Percentiles rank a stretch among this genome's conserved stretches.
These are phyloP conservation scores for Telopea speciosissima DNA, from an alignment of 177 flowering plant species.

Conservation along the genomic window DNA sequence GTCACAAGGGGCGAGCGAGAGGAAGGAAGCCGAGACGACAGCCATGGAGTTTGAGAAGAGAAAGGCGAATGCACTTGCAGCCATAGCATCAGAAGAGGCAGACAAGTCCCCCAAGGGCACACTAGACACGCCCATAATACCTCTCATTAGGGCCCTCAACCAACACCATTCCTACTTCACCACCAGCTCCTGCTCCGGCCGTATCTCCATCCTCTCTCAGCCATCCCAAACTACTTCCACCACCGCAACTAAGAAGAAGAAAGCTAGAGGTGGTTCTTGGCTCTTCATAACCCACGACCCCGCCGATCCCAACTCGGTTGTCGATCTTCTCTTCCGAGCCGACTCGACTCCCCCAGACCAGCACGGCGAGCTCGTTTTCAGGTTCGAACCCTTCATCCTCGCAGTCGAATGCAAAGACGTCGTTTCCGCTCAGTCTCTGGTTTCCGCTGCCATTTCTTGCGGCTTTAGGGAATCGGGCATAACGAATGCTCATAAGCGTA, in stretches of 20 bases:
- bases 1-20: not conserved
- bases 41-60: constrained; percentile 80
- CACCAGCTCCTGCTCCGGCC: constrained; percentile 93
- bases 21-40: not conserved
- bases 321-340: constrained; percentile 39
- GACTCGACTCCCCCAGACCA: constrained; percentile 6
- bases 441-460: constrained; percentile 49
- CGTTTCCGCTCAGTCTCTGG: constrained; percentile 51
- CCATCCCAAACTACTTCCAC: constrained; percentile 23
- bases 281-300: constrained; percentile 63
- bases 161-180: constrained; percentile 69
- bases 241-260: constrained; percentile 38
- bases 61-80: constrained; percentile 43
- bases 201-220: constrained; percentile 75
- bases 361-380: constrained; percentile 42
- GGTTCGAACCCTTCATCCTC: constrained; percentile 81
- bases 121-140: constrained; percentile 65
- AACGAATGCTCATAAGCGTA: constrained; percentile 54
- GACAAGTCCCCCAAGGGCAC: constrained; percentile 88
- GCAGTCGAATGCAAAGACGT: constrained; percentile 73
- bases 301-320: constrained; percentile 45
- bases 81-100: constrained; percentile 33
- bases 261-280: constrained; percentile 80
- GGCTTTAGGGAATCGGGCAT: constrained; percentile 90
- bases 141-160: constrained; percentile 64